phyloP scores from a whole-genome alignment of 2,329 filamentous ascomycete species.

The Apiospora sp. region DNA sequence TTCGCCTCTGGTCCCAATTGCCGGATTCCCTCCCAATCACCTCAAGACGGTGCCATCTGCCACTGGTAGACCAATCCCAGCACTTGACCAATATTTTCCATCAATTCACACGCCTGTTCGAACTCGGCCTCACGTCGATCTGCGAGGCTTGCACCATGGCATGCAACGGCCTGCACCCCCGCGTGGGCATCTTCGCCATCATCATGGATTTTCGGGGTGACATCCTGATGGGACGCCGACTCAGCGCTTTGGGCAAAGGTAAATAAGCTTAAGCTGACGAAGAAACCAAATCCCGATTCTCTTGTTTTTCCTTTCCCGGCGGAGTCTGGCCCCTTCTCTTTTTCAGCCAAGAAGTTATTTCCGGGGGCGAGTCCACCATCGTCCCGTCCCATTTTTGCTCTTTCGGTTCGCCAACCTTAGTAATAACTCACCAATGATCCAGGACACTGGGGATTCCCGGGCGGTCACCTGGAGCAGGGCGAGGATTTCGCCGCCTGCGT shows the following conservation, averaged over 20 bases:
- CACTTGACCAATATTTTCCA: not conserved
- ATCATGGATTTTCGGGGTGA: not conserved
- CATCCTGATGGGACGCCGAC: conserved; percentile 5
- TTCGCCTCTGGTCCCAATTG: not conserved
- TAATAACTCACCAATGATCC: not conserved
- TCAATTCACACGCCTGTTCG: not conserved
- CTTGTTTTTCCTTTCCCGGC: not conserved
- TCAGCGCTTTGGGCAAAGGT: conserved; percentile 22
- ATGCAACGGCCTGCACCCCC: conserved; percentile 14
- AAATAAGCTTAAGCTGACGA: not conserved
- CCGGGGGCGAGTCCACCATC: not conserved
- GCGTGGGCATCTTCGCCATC: conserved; percentile 24
- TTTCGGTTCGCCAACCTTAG: not conserved
- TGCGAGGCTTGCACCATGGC: not conserved
- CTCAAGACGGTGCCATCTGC: not conserved
- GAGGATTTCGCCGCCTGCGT: conserved; percentile 30
- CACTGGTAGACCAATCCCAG: not conserved
- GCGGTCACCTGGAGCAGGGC: conserved; percentile 32
- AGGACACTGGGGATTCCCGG: conserved; percentile 28
- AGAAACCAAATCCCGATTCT: not conserved
- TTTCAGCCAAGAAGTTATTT: not conserved
- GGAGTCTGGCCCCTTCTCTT: not conserved
- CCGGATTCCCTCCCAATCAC: not conserved
- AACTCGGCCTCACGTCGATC: not conserved
- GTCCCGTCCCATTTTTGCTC: not conserved